Evolutionary conservation across 176 grass and related monocot genomes (phyloP).

Genomic region (Carex kokanica): DNA sequence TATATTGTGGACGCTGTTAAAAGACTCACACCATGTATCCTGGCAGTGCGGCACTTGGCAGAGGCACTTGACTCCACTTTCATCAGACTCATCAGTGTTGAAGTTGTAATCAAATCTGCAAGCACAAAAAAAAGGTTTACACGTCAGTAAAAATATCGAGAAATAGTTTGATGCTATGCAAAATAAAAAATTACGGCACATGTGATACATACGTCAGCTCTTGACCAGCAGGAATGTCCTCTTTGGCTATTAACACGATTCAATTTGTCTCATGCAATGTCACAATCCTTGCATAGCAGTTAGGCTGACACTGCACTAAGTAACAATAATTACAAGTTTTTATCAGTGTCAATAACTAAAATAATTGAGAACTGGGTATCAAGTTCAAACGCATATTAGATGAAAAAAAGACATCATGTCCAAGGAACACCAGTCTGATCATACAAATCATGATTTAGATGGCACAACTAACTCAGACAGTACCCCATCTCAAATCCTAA

Average conservation of each 20-base stretch:
- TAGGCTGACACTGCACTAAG: constrained; percentile 80
- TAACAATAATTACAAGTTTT: constrained; percentile 14
- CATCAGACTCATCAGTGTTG: constrained; percentile 75
- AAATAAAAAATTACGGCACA: neutral
- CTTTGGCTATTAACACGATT: constrained; percentile 77
- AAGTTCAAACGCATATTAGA: too few species aligned
- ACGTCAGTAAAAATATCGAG: neutral
- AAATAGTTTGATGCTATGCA: neutral
- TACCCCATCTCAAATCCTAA: too few species aligned
- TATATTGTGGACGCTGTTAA: neutral
- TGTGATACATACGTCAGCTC: constrained; percentile 73
- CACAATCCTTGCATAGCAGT: constrained; percentile 95
- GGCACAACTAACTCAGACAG: too few species aligned
- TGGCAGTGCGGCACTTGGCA: constrained; percentile 68
- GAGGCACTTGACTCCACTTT: constrained; percentile 72
- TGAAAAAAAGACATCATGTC: too few species aligned
- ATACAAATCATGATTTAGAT: too few species aligned
- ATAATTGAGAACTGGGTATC: neutral
- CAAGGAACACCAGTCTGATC: too few species aligned
- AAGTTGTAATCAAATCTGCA: constrained; percentile 86
- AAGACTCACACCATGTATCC: constrained; percentile 51
- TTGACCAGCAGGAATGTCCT: constrained; percentile 65
- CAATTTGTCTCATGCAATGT: constrained; percentile 34
- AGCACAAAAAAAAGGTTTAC: neutral
- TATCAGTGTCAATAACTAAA: neutral